Evolutionary conservation across 371 early-diverging fungal genomes (phyloP).

Genomic region (Fennellomyces sp.): DNA sequence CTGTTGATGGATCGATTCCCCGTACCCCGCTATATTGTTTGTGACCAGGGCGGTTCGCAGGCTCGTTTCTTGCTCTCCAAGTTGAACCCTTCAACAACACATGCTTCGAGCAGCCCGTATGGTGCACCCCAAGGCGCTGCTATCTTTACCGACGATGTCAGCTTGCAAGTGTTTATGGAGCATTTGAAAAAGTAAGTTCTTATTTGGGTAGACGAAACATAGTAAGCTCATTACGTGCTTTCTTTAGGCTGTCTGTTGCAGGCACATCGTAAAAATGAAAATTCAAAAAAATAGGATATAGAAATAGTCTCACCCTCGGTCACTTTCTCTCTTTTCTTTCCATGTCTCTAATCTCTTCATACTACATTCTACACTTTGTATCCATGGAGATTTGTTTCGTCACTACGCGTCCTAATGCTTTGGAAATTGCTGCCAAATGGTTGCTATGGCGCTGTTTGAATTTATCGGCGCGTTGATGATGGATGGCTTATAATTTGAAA

Average conservation of each 20-base stretch:
- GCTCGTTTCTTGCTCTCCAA: conserved; percentile 99
- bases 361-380: no score
- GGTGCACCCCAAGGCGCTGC: conserved; percentile 75
- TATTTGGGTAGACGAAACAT: background rate
- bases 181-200: conserved; percentile 86
- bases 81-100: conserved; percentile 98
- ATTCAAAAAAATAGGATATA: conserved; percentile 4
- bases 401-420: no score
- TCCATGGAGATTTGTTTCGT: no score
- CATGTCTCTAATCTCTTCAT: no score
- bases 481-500: no score
- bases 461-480: no score
- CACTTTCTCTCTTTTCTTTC: background rate
- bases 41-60: conserved; percentile 98
- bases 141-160: conserved; percentile 98
- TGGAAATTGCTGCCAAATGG: no score
- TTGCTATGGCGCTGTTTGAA: no score
- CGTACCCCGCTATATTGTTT: conserved; percentile 97
- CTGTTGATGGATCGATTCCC: conserved; percentile 96
- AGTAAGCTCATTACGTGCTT: background rate
- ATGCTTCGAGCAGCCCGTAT: conserved; percentile 73
- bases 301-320: conserved; percentile 1
- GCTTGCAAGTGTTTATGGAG: conserved; percentile 96
- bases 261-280: conserved; percentile 41
- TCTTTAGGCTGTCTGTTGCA: conserved; percentile 47